phyloP scores from a whole-genome alignment of 2,329 filamentous ascomycete species.

The Paraphaeosphaeria sporulosa region DNA sequence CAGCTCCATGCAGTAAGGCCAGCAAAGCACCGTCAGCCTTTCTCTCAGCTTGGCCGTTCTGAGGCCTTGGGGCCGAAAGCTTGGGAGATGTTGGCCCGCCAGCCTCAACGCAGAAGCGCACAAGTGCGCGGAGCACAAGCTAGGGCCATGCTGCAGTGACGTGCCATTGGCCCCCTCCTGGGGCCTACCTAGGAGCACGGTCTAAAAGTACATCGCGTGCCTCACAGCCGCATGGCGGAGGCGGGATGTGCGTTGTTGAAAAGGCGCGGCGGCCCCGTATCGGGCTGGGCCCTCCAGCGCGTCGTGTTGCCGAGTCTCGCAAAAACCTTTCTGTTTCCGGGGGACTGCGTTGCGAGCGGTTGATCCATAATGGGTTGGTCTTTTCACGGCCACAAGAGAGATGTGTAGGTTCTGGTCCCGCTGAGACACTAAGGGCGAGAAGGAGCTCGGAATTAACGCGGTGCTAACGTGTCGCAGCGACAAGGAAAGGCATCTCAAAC shows the following conservation, averaged over 20 bases:
- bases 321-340: neutral
- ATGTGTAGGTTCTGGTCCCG: constrained; percentile 30
- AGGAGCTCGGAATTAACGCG: neutral
- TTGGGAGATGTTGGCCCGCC: constrained; percentile 1
- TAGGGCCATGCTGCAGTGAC: neutral
- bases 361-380: constrained; percentile 38
- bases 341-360: neutral
- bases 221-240: neutral
- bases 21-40: neutral
- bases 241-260: constrained; percentile 6
- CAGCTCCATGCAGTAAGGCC: neutral
- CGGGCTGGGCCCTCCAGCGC: neutral
- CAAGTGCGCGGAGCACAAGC: constrained; percentile 4
- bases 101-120: neutral
- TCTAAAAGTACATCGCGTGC: constrained; percentile 9
- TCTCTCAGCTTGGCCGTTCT: neutral
- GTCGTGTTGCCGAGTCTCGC: neutral
- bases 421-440: too few relatives aligned
- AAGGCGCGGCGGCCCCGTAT: neutral
- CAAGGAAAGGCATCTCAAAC: constrained; percentile 45
- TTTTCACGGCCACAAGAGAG: constrained; percentile 39
- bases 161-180: constrained; percentile 6
- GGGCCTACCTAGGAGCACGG: neutral
- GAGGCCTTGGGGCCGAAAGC: constrained; percentile 1
- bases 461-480: constrained; percentile 33